Conservation (phyloP, 208 protist species). For the Trypanosomatidae sp. region DNA sequence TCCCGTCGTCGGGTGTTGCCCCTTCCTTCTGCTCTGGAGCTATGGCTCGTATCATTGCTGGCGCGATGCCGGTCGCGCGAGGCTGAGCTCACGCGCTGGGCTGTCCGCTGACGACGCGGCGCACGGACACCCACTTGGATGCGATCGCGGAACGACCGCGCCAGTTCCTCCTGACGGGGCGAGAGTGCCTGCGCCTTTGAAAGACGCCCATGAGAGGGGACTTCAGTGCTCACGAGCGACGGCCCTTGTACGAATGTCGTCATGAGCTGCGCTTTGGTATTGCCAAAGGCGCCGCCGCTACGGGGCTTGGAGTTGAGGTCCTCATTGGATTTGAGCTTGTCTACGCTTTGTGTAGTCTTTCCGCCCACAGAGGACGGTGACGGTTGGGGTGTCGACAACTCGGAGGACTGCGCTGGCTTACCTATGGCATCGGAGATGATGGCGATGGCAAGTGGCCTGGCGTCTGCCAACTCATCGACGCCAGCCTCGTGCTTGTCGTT, state of each 20-base stretch:
- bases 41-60: background rate
- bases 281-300: background rate
- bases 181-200: constrained; percentile 3
- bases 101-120: constrained; percentile 15
- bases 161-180: constrained; percentile 25
- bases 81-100: background rate
- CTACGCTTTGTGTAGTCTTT: background rate
- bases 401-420: background rate
- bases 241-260: background rate
- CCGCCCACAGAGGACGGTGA: background rate
- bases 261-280: background rate
- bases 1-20: constrained; percentile 12
- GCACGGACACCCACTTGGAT: constrained; percentile 36
- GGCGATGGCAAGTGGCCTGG: background rate
- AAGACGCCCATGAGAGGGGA: background rate
- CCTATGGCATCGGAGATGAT: background rate
- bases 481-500: background rate
- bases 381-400: background rate
- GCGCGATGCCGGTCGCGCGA: background rate
- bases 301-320: background rate
- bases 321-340: background rate
- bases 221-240: constrained; percentile 7
- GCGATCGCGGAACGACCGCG: constrained; percentile 37
- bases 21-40: constrained; percentile 10
- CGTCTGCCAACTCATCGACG: background rate